Conservation (phyloP, 257 asterid species). For the Gentiana straminea region DNA sequence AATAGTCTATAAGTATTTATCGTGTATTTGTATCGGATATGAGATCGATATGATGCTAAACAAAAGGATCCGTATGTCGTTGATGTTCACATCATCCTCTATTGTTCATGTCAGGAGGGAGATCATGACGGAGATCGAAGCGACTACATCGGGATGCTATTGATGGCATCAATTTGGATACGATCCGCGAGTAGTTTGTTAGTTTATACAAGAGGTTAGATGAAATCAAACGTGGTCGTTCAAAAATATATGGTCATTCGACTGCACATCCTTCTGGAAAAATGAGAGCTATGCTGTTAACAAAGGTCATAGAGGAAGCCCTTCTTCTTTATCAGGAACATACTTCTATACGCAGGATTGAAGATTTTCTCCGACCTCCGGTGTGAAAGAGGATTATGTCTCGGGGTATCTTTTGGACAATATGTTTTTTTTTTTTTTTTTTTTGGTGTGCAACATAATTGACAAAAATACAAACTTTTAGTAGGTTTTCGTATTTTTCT, state of each 20-base stretch:
- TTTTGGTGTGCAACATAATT: too few species aligned
- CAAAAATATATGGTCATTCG: slow-evolving; percentile 43
- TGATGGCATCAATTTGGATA: slow-evolving; percentile 85
- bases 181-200: slow-evolving; percentile 82
- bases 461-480: too few species aligned
- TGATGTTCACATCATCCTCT: too few species aligned
- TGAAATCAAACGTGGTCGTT: slow-evolving; percentile 31
- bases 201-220: slow-evolving; percentile 77
- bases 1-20: too few species aligned
- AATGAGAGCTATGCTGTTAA: slow-evolving; percentile 62
- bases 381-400: too few species aligned
- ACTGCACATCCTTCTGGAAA: slow-evolving; percentile 88
- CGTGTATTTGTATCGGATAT: too few species aligned
- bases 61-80: too few species aligned
- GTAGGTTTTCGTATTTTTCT: too few species aligned
- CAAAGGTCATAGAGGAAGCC: slow-evolving; percentile 89
- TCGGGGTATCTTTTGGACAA: too few species aligned
- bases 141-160: slow-evolving; percentile 61
- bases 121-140: too few species aligned
- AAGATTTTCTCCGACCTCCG: slow-evolving; percentile 21
- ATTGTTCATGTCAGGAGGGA: too few species aligned
- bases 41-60: too few species aligned
- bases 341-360: slow-evolving; percentile 43
- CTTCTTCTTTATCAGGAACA: slow-evolving; percentile 42
- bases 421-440: slow-evolving; percentile 6